Evolutionary conservation across 352 stramenopile species (phyloP), one percentile per base, ranked within the genome.

Genomic region (Phytophthora quininea): DNA sequence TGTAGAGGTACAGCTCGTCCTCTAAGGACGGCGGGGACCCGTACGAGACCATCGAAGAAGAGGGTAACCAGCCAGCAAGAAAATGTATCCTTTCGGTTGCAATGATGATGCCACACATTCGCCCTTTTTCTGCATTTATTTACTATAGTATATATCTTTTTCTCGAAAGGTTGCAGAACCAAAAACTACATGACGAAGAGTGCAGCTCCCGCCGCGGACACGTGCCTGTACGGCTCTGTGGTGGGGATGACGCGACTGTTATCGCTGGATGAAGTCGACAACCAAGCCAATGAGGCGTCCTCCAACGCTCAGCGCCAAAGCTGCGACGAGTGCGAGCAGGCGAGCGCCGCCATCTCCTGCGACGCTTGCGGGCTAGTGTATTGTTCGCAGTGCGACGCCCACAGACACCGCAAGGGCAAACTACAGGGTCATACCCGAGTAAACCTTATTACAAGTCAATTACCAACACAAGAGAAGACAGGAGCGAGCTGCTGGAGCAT

Each of bases 341-440:
- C 19, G 19, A 61, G 60, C 31, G 46, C 47, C 4, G 79, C 77
- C 53, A 62, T 92, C 59, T 72, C 76, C 11, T 95, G 87, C 55
- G 73, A 87, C 27, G 87, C 90, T 65, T 95, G 87, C 54, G 87
- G 85, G 3, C 71, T 95, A 40, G 69, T 82, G 61, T 95, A 93
- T 71, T 95, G 87, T 54, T 53, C 64, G 29, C 46, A 59, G 3
- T 95, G 87, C 56, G 85, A 95, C 68, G 75, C 72, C 30, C 74
- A 84, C 32, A 74, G 84, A 59, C 87, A 95, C 64, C 87, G 87
- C 64, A 95, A 95, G 64, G 87, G 87, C 19, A 95, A 92, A 62
- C 80, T 95, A n/a, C 66, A 80, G 49, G 76, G 89, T 35, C 87
- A 95, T 52, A 65, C 82, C 45, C 80, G 87, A 32, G 66, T 74